phyloP scores from a whole-genome alignment of 2,329 filamentous ascomycete genomes.

The Sclerotinia spermophila region DNA sequence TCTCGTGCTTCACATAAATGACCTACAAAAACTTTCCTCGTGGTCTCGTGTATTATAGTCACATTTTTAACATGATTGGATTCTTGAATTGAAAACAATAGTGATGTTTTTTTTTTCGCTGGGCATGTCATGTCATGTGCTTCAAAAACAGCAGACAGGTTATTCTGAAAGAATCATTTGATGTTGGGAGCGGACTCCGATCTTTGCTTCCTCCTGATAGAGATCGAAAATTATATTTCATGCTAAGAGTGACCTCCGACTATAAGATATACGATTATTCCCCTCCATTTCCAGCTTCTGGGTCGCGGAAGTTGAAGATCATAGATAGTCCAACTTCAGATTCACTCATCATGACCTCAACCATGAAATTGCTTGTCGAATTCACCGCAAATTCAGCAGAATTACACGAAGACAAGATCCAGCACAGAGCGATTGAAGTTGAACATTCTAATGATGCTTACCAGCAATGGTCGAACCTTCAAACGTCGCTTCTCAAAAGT shows the following conservation, averaged over 20 bases:
- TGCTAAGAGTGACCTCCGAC: background rate
- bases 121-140: too few species aligned
- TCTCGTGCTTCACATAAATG: background rate
- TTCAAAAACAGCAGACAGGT: background rate
- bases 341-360: background rate
- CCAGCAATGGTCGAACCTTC: background rate
- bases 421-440: background rate
- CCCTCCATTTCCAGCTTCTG: background rate
- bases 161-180: background rate
- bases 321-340: background rate
- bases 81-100: background rate
- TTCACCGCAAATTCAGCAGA: too few species aligned
- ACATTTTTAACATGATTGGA: background rate
- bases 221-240: background rate
- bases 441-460: background rate
- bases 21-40: rapidly evolving
- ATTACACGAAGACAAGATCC: too few species aligned
- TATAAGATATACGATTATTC: background rate
- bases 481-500: background rate
- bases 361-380: background rate
- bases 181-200: background rate
- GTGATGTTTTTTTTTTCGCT: background rate
- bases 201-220: background rate
- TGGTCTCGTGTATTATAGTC: background rate
- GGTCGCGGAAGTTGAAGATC: background rate